A percentile compares a stretch with the other conserved stretches of the same genome.
phyloP scores from a whole-genome alignment of 2,329 filamentous ascomycete species.

The Colletotrichum liriopes region DNA sequence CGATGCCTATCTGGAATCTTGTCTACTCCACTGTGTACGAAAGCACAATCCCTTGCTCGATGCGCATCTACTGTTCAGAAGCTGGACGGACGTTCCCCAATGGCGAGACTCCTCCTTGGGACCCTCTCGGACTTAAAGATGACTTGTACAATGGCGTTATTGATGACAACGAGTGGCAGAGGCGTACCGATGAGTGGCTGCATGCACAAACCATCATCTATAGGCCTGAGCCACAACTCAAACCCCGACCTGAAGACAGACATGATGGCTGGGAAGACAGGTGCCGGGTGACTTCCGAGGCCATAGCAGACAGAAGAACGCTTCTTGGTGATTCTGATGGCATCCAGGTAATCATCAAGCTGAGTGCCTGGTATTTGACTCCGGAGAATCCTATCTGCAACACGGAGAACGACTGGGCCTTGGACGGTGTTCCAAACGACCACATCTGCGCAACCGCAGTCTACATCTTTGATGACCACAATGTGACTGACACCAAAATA shows the following conservation, averaged over 20 bases:
- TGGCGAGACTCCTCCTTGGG: too few species aligned
- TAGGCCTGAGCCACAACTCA: neutral
- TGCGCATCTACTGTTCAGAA: neutral
- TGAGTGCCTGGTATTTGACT: neutral
- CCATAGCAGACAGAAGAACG: neutral
- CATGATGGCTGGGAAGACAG: neutral
- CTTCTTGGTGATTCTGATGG: neutral
- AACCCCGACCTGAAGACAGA: neutral
- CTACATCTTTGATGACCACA: conserved; percentile 50
- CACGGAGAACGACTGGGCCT: neutral
- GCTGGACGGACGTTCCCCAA: neutral
- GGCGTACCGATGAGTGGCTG: too few species aligned
- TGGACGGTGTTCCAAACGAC: conserved; percentile 43
- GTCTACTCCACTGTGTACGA: conserved; percentile 3
- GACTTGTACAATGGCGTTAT: neutral
- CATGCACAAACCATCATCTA: neutral
- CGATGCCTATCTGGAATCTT: conserved; percentile 2
- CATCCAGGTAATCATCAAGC: conserved; percentile 18
- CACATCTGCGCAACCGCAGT: conserved; percentile 50
- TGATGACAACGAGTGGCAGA: conserved; percentile 7
- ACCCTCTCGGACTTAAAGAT: too few species aligned
- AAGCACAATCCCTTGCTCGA: neutral
- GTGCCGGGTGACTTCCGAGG: neutral
- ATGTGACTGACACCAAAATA: conserved; percentile 45
- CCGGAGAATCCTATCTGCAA: conserved; percentile 1